These are phyloP conservation scores for Phlegmacium glaucopus DNA, from an alignment of 768 basidiomycete genomes.

Conservation along the genomic window DNA sequence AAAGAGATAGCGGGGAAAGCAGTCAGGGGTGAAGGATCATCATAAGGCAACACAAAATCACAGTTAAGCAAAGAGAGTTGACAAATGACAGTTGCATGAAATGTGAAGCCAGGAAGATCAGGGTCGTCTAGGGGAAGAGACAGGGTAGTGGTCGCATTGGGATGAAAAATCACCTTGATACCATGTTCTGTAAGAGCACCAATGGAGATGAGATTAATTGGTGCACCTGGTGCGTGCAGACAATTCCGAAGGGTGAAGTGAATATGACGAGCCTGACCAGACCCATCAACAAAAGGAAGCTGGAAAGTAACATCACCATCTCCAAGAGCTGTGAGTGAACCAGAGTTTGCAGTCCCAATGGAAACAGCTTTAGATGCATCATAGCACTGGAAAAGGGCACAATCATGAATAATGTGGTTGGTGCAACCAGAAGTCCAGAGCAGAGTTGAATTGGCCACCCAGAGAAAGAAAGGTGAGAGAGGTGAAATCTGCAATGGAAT, in stretches of 20 bases:
- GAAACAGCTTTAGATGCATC: background rate
- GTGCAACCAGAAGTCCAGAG: conserved; percentile 12
- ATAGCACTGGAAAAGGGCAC: background rate
- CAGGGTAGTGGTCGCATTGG: background rate
- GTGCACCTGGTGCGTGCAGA: conserved; percentile 20
- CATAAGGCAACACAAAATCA: background rate
- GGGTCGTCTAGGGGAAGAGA: background rate
- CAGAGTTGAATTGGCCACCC: background rate
- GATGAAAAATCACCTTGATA: background rate
- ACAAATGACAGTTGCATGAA: background rate
- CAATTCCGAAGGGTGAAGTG: conserved; percentile 15
- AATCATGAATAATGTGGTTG: conserved; percentile 9
- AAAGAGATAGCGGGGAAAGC: conserved; percentile 2
- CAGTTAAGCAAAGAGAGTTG: conserved; percentile 3
- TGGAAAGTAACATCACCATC: conserved; percentile 13
- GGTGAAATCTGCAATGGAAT: too few species aligned
- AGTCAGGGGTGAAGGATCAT: background rate
- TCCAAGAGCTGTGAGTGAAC: conserved; percentile 3
- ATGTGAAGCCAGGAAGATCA: background rate
- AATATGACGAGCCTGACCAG: background rate
- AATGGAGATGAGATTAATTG: conserved; percentile 20
- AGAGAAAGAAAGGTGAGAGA: too few species aligned
- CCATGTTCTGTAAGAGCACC: conserved; percentile 12
- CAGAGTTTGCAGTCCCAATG: conserved; percentile 19
- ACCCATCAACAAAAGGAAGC: background rate